These are phyloP conservation scores for Pleurotus platypus DNA, from an alignment of 768 basidiomycete species.

Conservation along the genomic window DNA sequence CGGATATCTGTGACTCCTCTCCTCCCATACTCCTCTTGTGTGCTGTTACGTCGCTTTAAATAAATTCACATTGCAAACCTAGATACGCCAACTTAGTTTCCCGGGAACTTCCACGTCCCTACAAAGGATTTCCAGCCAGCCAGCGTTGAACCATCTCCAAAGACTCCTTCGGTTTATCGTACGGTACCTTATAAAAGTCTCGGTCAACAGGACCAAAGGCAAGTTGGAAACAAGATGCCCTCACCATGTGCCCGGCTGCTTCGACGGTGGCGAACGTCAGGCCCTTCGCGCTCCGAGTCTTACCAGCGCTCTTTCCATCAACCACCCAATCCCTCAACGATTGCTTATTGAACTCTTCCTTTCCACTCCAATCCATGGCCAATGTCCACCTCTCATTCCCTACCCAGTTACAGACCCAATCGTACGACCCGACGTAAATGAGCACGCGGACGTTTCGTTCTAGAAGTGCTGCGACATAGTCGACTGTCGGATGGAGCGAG, in stretches of 20 bases:
- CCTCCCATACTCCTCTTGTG: too few relatives aligned
- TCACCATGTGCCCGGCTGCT: slow-evolving; percentile 67
- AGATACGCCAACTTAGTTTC: too few relatives aligned
- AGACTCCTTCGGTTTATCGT: slow-evolving; percentile 54
- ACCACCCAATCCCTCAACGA: slow-evolving; percentile 53
- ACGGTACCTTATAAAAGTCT: slow-evolving; percentile 41
- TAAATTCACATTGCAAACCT: too few relatives aligned
- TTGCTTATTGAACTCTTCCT: slow-evolving; percentile 39
- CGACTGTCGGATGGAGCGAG: slow-evolving; percentile 36
- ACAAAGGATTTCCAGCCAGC: slow-evolving; percentile 1
- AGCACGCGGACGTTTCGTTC: slow-evolving; percentile 51
- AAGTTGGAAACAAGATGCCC: slow-evolving; percentile 8
- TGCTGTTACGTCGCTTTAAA: too few relatives aligned
- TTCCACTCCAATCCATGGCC: slow-evolving; percentile 57
- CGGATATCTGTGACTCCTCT: too few relatives aligned
- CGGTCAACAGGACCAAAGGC: neutral
- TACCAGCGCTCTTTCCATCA: slow-evolving; percentile 49
- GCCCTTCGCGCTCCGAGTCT: slow-evolving; percentile 49
- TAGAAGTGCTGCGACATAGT: slow-evolving; percentile 33
- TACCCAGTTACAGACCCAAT: slow-evolving; percentile 60
- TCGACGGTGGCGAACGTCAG: slow-evolving; percentile 57
- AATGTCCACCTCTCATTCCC: slow-evolving; percentile 63
- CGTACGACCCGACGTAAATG: slow-evolving; percentile 52
- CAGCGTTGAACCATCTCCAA: slow-evolving; percentile 19
- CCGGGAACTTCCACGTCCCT: neutral